phyloP scores from a whole-genome alignment of 2,329 filamentous ascomycete species.

The Xylaria multiplex region DNA sequence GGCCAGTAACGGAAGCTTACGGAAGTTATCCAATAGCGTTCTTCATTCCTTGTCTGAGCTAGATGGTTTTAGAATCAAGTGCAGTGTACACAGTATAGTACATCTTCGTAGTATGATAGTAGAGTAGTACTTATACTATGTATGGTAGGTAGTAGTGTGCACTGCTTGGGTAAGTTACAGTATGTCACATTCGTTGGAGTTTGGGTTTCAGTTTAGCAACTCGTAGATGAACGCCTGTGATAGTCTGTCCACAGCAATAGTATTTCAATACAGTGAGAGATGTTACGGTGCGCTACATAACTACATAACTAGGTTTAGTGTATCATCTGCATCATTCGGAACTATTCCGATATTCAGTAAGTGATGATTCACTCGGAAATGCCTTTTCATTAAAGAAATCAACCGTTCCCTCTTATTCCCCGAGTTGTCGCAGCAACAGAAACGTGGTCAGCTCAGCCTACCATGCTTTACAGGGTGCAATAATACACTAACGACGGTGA shows the following conservation, averaged over 20 bases:
- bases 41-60: background rate
- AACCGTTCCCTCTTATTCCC: background rate
- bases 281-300: no score
- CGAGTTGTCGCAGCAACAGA: constrained; percentile 29
- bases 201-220: no score
- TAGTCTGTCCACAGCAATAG: no score
- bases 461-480: background rate
- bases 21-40: constrained; percentile 7
- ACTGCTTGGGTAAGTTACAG: no score
- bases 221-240: no score
- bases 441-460: constrained; percentile 15
- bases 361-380: background rate
- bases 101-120: background rate
- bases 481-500: background rate
- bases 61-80: background rate
- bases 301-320: no score
- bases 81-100: constrained; percentile 18
- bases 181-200: no score
- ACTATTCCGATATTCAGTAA: no score
- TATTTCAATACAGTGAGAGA: no score
- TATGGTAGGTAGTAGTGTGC: no score
- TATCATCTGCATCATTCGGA: no score
- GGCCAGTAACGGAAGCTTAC: background rate
- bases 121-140: background rate
- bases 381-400: background rate